Evolutionary conservation across 768 basidiomycete genomes (phyloP).

Genomic region (Daedaleopsis nitida): DNA sequence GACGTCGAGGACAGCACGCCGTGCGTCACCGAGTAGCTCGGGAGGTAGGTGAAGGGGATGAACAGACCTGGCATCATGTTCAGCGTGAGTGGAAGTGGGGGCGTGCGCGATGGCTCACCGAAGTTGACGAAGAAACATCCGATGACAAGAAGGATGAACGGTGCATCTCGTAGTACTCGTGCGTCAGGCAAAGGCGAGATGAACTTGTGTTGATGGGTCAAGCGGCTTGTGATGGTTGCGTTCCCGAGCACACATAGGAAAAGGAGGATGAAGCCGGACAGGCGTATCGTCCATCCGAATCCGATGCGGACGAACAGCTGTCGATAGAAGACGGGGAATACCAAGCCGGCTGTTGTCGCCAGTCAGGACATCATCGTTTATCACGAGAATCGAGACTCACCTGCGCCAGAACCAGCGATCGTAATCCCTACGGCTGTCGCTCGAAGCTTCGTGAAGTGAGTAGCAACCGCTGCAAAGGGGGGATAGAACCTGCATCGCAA

Average conservation of each 20-base stretch:
- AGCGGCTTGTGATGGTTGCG: slow-evolving; percentile 43
- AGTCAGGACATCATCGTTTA: too few species aligned
- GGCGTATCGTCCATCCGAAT: slow-evolving; percentile 65
- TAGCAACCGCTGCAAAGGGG: slow-evolving; percentile 63
- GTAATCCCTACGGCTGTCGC: slow-evolving; percentile 70
- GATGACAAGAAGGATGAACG: slow-evolving; percentile 52
- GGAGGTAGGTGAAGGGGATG: slow-evolving; percentile 36
- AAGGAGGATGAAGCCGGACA: slow-evolving; percentile 52
- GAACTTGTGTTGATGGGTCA: slow-evolving; percentile 22
- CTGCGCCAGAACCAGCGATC: slow-evolving; percentile 17
- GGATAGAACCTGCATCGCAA: slow-evolving; percentile 61
- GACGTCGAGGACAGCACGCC: slow-evolving; percentile 23
- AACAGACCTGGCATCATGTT: slow-evolving; percentile 5
- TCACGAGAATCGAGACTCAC: background rate
- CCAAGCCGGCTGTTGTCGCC: slow-evolving; percentile 56
- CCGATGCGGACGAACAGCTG: slow-evolving; percentile 55
- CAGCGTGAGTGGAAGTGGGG: background rate
- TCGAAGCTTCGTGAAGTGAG: slow-evolving; percentile 63
- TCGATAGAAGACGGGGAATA: slow-evolving; percentile 68
- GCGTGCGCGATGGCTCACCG: slow-evolving; percentile 38
- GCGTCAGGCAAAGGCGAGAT: slow-evolving; percentile 23
- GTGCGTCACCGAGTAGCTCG: slow-evolving; percentile 26
- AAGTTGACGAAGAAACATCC: slow-evolving; percentile 65
- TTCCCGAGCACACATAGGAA: slow-evolving; percentile 49
- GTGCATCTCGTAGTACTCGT: slow-evolving; percentile 43